phyloP scores from a whole-genome alignment of 148 eudicot species.

The Vaccinium macrocarpon region DNA sequence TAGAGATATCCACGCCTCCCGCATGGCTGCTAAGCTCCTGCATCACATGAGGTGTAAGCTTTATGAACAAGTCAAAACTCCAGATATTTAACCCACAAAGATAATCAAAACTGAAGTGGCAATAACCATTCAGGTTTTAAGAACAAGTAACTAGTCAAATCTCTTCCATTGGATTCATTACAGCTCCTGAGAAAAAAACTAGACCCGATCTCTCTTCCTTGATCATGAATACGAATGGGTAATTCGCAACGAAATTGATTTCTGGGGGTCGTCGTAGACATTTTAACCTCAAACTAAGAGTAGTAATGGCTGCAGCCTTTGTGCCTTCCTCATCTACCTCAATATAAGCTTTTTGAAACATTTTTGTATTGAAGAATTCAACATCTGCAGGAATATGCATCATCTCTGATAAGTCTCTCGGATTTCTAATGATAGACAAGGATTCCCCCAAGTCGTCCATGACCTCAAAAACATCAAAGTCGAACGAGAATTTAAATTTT shows the following conservation, averaged over 20 bases:
- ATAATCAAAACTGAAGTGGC: neutral
- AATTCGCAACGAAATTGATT: constrained; percentile 18
- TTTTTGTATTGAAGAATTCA: neutral
- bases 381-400: neutral
- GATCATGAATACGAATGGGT: constrained; percentile 18
- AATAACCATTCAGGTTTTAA: no score
- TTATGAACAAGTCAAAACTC: no score
- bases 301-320: constrained; percentile 17
- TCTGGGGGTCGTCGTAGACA: no score
- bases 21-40: no score
- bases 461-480: neutral
- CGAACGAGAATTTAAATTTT: neutral
- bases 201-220: constrained; percentile 6
- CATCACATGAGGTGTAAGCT: no score
- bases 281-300: no score
- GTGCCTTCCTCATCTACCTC: constrained; percentile 28
- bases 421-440: neutral
- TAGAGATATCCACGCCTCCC: no score
- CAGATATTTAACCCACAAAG: neutral
- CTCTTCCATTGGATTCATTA: neutral
- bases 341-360: constrained; percentile 19
- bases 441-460: neutral
- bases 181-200: constrained; percentile 16
- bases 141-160: neutral
- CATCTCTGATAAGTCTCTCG: constrained; percentile 11